These are phyloP conservation scores for Coemansia sp. DNA, from an alignment of 192 early-diverging fungal species.

Conservation along the genomic window DNA sequence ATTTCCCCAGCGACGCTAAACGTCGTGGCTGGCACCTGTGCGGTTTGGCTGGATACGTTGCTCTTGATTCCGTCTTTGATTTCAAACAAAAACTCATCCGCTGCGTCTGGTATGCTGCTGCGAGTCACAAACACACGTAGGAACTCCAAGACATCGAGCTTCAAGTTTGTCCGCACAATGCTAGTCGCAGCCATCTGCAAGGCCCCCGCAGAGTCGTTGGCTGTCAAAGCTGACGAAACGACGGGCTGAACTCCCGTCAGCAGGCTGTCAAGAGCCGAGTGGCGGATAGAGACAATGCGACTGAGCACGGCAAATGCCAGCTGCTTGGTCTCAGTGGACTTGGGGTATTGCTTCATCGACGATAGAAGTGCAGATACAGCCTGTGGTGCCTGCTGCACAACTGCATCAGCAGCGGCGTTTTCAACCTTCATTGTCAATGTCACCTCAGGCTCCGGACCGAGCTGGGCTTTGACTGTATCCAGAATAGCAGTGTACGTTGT, in stretches of 20 bases:
- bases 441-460: neutral
- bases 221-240: slow-evolving; percentile 27
- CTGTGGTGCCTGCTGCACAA: slow-evolving; percentile 31
- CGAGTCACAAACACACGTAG: slow-evolving; percentile 23
- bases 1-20: slow-evolving; percentile 22
- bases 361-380: slow-evolving; percentile 29
- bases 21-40: slow-evolving; percentile 30
- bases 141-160: slow-evolving; percentile 49
- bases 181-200: slow-evolving; percentile 38
- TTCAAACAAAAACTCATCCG: slow-evolving; percentile 20
- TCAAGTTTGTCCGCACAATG: slow-evolving; percentile 44
- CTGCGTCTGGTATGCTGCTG: slow-evolving; percentile 17
- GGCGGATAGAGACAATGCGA: slow-evolving; percentile 20
- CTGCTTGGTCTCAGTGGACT: slow-evolving; percentile 53
- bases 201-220: slow-evolving; percentile 34
- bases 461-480: slow-evolving; percentile 2
- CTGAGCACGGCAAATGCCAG: slow-evolving; percentile 42
- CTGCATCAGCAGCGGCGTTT: slow-evolving; percentile 6
- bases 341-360: slow-evolving; percentile 35
- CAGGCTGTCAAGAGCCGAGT: slow-evolving; percentile 24
- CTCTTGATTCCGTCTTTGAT: slow-evolving; percentile 22
- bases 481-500: slow-evolving; percentile 34
- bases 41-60: slow-evolving; percentile 31
- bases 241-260: slow-evolving; percentile 21
- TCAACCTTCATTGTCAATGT: slow-evolving; percentile 33